phyloP scores from a whole-genome alignment of 208 protist species.

The Acanthamoeba triangularis region DNA sequence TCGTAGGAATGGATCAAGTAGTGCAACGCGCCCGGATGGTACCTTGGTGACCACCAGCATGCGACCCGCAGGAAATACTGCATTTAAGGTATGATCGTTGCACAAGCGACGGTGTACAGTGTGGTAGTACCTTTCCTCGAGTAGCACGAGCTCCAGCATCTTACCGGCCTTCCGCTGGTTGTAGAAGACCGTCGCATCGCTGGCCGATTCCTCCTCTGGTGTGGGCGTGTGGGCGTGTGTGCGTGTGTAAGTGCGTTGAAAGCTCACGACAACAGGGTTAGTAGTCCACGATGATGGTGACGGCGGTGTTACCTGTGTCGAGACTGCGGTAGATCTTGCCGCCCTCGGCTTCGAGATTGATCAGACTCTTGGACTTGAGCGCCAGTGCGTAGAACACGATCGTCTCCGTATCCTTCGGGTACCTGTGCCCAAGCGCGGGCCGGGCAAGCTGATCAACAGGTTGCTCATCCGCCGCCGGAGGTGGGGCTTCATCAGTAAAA shows the following conservation, averaged over 20 bases:
- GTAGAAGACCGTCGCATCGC: not conserved
- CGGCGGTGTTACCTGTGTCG: not conserved
- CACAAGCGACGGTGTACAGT: not conserved
- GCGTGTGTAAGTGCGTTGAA: no score
- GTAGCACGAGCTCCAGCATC: constrained; percentile 62
- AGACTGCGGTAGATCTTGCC: constrained; percentile 48
- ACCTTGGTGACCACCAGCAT: no score
- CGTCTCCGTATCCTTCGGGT: constrained; percentile 16
- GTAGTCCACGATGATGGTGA: no score
- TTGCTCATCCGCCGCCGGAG: not conserved
- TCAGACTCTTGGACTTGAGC: not conserved
- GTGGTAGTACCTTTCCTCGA: not conserved
- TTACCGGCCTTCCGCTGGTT: constrained; percentile 16
- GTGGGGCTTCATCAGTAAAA: not conserved
- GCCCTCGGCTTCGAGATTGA: not conserved
- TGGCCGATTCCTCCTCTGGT: not conserved
- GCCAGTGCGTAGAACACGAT: constrained; percentile 53
- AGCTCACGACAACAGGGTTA: no score
- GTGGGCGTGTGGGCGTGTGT: no score
- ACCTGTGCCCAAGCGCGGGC: not conserved
- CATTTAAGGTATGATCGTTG: not conserved
- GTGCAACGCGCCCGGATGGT: constrained; percentile 62
- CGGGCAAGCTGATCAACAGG: not conserved
- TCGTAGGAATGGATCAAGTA: constrained; percentile 71
- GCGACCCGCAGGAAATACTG: not conserved